Percentiles rank a stretch among this genome's conserved stretches.
Evolutionary conservation across 176 grass and related monocot species (phyloP).

Genomic region (Oryza glumipatula): DNA sequence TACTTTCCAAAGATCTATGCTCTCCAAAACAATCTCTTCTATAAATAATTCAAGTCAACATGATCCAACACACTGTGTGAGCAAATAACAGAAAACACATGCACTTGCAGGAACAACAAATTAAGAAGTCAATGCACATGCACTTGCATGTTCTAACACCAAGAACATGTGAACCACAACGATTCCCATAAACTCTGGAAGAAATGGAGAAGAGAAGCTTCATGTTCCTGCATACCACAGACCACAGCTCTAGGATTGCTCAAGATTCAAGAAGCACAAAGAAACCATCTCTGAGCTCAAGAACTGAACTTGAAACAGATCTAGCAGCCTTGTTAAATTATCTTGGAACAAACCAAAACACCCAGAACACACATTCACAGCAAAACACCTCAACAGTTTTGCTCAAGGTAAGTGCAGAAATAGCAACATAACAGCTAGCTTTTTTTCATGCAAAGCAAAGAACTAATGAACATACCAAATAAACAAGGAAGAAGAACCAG

Average conservation of each 20-base stretch:
- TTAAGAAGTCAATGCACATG: background rate
- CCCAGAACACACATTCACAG: background rate
- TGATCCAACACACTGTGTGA: background rate
- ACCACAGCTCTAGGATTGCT: background rate
- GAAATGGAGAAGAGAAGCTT: background rate
- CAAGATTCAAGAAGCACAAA: background rate
- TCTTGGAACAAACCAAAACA: background rate
- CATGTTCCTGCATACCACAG: background rate
- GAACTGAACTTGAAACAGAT: background rate
- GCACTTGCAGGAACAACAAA: background rate
- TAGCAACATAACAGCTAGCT: background rate
- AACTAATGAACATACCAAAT: background rate
- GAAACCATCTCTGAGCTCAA: background rate
- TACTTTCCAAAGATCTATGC: background rate
- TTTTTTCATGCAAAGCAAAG: background rate
- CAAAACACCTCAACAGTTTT: background rate
- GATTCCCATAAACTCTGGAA: background rate
- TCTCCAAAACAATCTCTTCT: background rate
- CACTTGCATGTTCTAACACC: background rate
- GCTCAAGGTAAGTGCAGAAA: background rate
- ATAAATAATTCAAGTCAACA: background rate
- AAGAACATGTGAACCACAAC: background rate
- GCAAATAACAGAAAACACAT: conserved; percentile 3
- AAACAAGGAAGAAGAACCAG: background rate
- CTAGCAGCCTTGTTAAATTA: too few species aligned